These are phyloP conservation scores for Glutinoglossum americanum DNA, from an alignment of 495 filamentous ascomycete species.

Conservation along the genomic window DNA sequence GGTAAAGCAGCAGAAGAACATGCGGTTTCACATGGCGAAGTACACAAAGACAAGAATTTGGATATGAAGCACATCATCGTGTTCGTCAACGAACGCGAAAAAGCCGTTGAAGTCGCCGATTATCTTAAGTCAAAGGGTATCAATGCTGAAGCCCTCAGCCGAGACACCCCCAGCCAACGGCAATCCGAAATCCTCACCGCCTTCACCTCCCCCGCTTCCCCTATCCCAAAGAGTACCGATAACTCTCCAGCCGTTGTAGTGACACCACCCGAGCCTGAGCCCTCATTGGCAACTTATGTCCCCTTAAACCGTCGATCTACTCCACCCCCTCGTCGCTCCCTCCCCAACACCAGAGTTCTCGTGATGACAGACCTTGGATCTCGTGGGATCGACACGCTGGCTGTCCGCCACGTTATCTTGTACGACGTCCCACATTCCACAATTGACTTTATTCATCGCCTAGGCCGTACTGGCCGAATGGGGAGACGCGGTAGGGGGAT, in stretches of 20 bases:
- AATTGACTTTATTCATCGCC: conserved; percentile 89
- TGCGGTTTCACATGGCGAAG: conserved; percentile 11
- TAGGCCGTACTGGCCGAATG: conserved; percentile 84
- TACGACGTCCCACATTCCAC: conserved; percentile 93
- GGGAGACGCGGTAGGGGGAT: conserved; percentile 72
- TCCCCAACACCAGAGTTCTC: conserved; percentile 65
- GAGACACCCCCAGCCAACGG: conserved; percentile 54
- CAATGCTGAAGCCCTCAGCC: conserved; percentile 58
- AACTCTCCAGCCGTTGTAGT: conserved; percentile 6
- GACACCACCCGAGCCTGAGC: conserved; percentile 4
- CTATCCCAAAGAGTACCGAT: not conserved
- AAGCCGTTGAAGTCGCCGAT: conserved; percentile 53
- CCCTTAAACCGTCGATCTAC: not conserved
- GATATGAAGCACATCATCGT: conserved; percentile 76
- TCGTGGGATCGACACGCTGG: conserved; percentile 83
- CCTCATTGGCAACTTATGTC: not conserved
- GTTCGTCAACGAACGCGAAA: conserved; percentile 94
- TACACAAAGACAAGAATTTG: conserved; percentile 16
- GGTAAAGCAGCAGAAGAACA: conserved; percentile 47
- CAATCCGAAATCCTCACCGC: conserved; percentile 50
- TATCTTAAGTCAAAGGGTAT: conserved; percentile 72
- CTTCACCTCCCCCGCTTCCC: conserved; percentile 39
- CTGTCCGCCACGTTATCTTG: conserved; percentile 71
- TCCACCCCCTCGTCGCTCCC: conserved; percentile 13
- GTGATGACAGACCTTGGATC: conserved; percentile 87